Conservation (phyloP, 2,329 filamentous ascomycete species). For the Diaporthe capsici region DNA sequence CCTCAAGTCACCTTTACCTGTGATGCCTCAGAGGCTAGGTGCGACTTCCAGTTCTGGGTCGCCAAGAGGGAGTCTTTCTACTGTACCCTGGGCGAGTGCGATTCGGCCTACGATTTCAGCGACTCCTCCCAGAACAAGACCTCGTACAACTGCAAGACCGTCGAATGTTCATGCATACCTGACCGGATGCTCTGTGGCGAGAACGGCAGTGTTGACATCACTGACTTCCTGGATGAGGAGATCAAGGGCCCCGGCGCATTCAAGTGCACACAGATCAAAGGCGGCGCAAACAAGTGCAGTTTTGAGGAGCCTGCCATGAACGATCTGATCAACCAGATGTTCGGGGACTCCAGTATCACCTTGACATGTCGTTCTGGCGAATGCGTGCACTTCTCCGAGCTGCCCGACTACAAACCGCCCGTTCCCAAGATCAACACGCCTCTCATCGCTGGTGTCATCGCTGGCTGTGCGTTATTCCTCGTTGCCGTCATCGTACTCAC, state of each 20-base stretch:
- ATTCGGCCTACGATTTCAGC: conserved; percentile 77
- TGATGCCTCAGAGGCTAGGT: conserved; percentile 79
- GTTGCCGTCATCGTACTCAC: conserved; percentile 86
- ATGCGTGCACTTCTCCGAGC: conserved; percentile 92
- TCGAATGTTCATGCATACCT: conserved; percentile 89
- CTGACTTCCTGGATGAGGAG: conserved; percentile 84
- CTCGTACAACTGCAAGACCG: conserved; percentile 85
- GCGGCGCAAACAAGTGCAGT: conserved; percentile 75
- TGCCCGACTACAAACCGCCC: conserved; percentile 90
- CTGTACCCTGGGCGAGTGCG: conserved; percentile 87
- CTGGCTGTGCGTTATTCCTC: conserved; percentile 86
- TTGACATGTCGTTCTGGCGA: conserved; percentile 88
- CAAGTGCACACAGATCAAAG: conserved; percentile 77
- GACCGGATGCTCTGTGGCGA: conserved; percentile 96
- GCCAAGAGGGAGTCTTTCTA: conserved; percentile 96
- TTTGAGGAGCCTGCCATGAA: conserved; percentile 97
- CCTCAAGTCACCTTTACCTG: conserved; percentile 97
- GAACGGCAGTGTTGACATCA: conserved; percentile 90
- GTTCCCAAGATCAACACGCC: conserved; percentile 98
- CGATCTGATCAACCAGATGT: conserved; percentile 86
- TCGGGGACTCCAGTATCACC: conserved; percentile 91
- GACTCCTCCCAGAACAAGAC: conserved; percentile 81
- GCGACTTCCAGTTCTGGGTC: conserved; percentile 99
- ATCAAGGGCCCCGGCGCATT: conserved; percentile 93
- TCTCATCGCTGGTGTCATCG: conserved; percentile 93